A percentile compares a stretch with the other conserved stretches of the same genome.
phyloP scores from a whole-genome alignment of 2,329 filamentous ascomycete genomes.

The Penicillium griseofulvum region DNA sequence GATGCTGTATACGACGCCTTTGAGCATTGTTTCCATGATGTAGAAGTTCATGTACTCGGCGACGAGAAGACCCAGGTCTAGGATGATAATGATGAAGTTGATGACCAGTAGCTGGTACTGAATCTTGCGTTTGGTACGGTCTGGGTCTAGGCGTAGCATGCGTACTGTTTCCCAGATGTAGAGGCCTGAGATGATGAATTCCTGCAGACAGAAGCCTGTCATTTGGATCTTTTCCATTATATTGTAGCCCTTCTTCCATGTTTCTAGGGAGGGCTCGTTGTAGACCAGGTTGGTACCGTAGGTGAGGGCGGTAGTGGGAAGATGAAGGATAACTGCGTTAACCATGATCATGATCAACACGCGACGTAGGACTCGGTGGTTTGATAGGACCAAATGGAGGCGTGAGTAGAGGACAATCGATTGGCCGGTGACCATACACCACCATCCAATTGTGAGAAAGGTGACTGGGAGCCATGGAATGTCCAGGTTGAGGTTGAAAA shows the following conservation, averaged over 20 bases:
- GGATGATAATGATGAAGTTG: slow-evolving; percentile 49
- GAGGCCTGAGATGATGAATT: slow-evolving; percentile 53
- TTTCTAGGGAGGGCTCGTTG: background rate
- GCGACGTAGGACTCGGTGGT: slow-evolving; percentile 38
- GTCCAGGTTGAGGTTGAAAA: slow-evolving; percentile 39
- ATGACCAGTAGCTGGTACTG: slow-evolving; percentile 51
- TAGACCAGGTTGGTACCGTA: slow-evolving; percentile 43
- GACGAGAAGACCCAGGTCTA: slow-evolving; percentile 46
- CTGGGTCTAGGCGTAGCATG: slow-evolving; percentile 49
- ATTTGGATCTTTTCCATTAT: slow-evolving; percentile 57
- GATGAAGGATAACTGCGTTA: slow-evolving; percentile 44
- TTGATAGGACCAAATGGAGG: slow-evolving; percentile 48
- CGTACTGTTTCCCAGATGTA: slow-evolving; percentile 56
- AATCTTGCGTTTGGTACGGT: slow-evolving; percentile 44
- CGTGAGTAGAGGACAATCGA: slow-evolving; percentile 51
- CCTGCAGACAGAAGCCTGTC: slow-evolving; percentile 57
- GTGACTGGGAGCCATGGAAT: slow-evolving; percentile 40
- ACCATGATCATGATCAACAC: slow-evolving; percentile 49
- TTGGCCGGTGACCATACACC: slow-evolving; percentile 50
- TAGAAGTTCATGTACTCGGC: slow-evolving; percentile 46
- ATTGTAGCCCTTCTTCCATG: slow-evolving; percentile 41
- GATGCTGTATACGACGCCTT: slow-evolving; percentile 49
- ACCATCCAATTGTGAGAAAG: slow-evolving; percentile 48
- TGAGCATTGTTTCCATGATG: slow-evolving; percentile 49
- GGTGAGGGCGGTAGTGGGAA: slow-evolving; percentile 48